Conservation (phyloP, 352 stramenopile species). For the Globisporangium irregulare region DNA sequence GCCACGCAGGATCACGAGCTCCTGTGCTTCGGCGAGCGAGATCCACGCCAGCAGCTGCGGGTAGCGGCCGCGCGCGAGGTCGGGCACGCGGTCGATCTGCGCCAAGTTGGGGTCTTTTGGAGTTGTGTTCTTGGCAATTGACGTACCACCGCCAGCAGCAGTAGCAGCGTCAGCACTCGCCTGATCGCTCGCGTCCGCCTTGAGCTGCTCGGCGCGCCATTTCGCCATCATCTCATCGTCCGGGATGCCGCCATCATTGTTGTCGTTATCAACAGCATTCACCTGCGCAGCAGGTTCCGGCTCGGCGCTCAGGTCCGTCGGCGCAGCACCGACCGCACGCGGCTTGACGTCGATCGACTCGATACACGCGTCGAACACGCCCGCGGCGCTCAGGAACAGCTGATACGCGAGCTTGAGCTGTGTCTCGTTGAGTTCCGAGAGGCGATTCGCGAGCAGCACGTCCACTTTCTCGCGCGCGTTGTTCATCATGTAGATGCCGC, state of each 20-base stretch:
- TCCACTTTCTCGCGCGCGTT: slow-evolving; percentile 44
- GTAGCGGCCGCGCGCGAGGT: slow-evolving; percentile 48
- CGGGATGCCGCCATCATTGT: slow-evolving; percentile 3
- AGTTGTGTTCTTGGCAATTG: background rate
- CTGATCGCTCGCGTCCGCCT: slow-evolving; percentile 15
- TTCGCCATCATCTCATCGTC: slow-evolving; percentile 47
- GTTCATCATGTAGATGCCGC: slow-evolving; percentile 41
- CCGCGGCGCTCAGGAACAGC: slow-evolving; percentile 50
- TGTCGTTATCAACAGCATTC: background rate
- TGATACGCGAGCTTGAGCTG: slow-evolving; percentile 74
- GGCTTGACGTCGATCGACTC: slow-evolving; percentile 33
- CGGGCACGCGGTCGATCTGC: slow-evolving; percentile 43
- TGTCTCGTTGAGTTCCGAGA: slow-evolving; percentile 50
- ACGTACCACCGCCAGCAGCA: background rate
- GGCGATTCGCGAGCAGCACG: slow-evolving; percentile 29
- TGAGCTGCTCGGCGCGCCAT: slow-evolving; percentile 55
- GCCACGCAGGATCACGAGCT: slow-evolving; percentile 60
- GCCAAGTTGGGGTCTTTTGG: slow-evolving; percentile 24
- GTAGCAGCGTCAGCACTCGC: background rate
- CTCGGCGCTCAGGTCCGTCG: slow-evolving; percentile 29
- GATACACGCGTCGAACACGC: slow-evolving; percentile 52
- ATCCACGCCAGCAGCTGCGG: slow-evolving; percentile 55
- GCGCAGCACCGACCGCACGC: slow-evolving; percentile 28
- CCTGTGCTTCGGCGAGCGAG: slow-evolving; percentile 57
- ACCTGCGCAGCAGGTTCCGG: background rate